phyloP scores from a whole-genome alignment of 1,284 basidiomycete genomes.

The Heterobasidion parviporum region DNA sequence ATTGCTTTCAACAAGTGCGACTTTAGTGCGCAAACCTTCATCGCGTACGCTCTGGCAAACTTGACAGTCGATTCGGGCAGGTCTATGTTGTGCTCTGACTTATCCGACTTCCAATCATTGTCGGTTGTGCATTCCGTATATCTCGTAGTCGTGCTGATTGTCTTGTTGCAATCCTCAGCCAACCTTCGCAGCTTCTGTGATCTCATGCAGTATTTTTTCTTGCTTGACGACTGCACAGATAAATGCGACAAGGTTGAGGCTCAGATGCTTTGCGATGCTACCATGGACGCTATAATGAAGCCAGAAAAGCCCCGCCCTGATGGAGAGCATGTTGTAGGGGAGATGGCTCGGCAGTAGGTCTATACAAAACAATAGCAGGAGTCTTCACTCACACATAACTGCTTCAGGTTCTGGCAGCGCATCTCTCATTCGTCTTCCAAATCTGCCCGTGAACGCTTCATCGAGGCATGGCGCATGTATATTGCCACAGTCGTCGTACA shows the following conservation, averaged over 20 bases:
- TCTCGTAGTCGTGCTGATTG: background rate
- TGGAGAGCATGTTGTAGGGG: slow-evolving; percentile 12
- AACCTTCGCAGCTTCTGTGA: slow-evolving; percentile 12
- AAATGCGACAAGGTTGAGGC: slow-evolving; percentile 9
- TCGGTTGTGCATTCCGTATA: background rate
- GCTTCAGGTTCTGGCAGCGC: slow-evolving; percentile 27
- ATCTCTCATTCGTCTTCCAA: slow-evolving; percentile 22
- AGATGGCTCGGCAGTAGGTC: slow-evolving; percentile 14
- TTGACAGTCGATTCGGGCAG: background rate
- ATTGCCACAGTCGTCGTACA: slow-evolving; percentile 30
- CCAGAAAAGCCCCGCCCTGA: slow-evolving; percentile 12
- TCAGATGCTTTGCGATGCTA: slow-evolving; percentile 12
- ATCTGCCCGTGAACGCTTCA: slow-evolving; percentile 24
- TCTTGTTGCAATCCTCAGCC: background rate
- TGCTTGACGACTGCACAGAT: slow-evolving; percentile 24
- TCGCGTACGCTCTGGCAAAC: background rate
- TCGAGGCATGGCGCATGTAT: slow-evolving; percentile 27
- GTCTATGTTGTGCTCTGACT: background rate
- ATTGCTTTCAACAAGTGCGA: slow-evolving; percentile 6
- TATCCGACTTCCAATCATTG: background rate
- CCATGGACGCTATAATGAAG: slow-evolving; percentile 19
- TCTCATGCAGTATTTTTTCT: slow-evolving; percentile 24
- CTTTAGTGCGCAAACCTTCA: background rate
- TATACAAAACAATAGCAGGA: slow-evolving; percentile 2
- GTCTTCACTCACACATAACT: background rate